A percentile compares a stretch with the other conserved stretches of the same genome.
Evolutionary conservation across 148 eudicot species (phyloP).

Genomic region (Rhododendron henanense): DNA sequence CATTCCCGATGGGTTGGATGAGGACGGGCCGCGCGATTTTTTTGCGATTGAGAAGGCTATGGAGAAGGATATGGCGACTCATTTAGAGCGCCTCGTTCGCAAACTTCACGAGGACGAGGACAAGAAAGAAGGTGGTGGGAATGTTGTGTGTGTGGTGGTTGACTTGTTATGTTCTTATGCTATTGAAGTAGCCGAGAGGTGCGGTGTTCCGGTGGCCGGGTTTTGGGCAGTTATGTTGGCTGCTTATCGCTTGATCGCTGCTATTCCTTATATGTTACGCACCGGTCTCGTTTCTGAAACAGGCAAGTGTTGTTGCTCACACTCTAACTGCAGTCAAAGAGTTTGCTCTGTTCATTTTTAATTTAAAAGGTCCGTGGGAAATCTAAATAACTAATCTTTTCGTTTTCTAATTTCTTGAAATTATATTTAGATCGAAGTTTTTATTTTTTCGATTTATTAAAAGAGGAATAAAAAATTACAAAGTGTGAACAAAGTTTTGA

Average conservation of each 20-base stretch:
- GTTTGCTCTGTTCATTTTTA: no score
- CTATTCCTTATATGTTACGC: conserved; percentile 53
- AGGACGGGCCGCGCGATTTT: conserved; percentile 29
- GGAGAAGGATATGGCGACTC: conserved; percentile 38
- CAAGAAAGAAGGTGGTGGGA: conserved; percentile 8
- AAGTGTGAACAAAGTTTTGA: no score
- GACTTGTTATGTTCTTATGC: conserved; percentile 67
- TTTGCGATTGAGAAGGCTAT: conserved; percentile 41
- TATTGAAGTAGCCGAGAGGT: conserved; percentile 37
- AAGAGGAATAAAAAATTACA: no score
- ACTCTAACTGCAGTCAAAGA: not conserved
- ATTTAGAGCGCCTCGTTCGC: conserved; percentile 21
- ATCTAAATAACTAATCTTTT: no score
- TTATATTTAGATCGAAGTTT: no score
- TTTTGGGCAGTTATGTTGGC: conserved; percentile 82
- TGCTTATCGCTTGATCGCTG: conserved; percentile 42
- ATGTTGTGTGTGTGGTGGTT: conserved; percentile 30
- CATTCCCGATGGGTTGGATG: conserved; percentile 32
- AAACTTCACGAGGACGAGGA: conserved; percentile 11
- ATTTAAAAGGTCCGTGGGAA: no score
- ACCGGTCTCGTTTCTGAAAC: conserved; percentile 49
- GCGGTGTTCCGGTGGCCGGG: conserved; percentile 49
- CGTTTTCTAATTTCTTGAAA: no score
- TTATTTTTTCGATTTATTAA: no score
- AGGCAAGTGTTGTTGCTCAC: conserved; percentile 27